Conservation (phyloP, 352 stramenopile species). For the Saprolegnia diclina region DNA sequence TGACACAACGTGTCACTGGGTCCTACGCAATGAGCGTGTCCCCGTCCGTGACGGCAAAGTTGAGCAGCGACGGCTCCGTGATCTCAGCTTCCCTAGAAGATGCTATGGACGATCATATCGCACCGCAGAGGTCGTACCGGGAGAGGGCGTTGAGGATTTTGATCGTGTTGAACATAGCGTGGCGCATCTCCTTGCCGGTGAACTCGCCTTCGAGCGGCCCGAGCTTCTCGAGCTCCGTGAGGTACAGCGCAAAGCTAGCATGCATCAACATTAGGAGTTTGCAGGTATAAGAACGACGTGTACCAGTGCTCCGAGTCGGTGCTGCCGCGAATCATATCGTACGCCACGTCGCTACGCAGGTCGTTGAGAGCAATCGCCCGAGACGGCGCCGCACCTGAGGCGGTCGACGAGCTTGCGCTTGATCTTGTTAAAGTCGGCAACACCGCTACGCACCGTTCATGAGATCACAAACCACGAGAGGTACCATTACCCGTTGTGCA, state of each 20-base stretch:
- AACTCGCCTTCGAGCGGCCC: slow-evolving; percentile 23
- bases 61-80: slow-evolving; percentile 28
- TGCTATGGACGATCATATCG: background rate
- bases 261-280: background rate
- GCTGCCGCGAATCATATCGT: slow-evolving; percentile 31
- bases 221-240: slow-evolving; percentile 34
- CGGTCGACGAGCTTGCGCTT: slow-evolving; percentile 33
- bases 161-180: slow-evolving; percentile 25
- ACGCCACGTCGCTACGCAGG: slow-evolving; percentile 31
- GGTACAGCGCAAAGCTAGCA: slow-evolving; percentile 40
- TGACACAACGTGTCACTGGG: background rate
- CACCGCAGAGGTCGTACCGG: background rate
- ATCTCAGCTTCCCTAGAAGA: slow-evolving; percentile 12
- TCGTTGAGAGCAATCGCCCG: background rate
- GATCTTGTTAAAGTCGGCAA: slow-evolving; percentile 36
- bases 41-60: slow-evolving; percentile 29
- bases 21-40: slow-evolving; percentile 28
- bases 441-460: slow-evolving; percentile 21
- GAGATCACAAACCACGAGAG: too few relatives aligned
- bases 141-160: slow-evolving; percentile 23
- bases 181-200: slow-evolving; percentile 24
- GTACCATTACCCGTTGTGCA: slow-evolving; percentile 55
- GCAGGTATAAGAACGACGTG: background rate
- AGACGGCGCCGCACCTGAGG: slow-evolving; percentile 8
- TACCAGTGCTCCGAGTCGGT: slow-evolving; percentile 39